Percentiles rank a stretch among this genome's conserved stretches.
phyloP scores from a whole-genome alignment of 352 stramenopile species.

The Thraustotheca clavata region DNA sequence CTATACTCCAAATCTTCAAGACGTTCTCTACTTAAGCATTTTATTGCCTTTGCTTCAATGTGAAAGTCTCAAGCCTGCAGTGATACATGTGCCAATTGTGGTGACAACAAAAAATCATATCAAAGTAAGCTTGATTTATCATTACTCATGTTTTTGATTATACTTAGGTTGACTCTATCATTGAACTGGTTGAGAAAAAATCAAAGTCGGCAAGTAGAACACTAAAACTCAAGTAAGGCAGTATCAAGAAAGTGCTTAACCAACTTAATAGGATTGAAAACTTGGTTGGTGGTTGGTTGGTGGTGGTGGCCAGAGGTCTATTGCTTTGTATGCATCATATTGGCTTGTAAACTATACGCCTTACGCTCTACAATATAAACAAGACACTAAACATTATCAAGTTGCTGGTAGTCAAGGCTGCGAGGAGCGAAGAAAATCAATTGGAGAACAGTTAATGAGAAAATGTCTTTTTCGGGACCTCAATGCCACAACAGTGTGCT shows the following conservation, averaged over 20 bases:
- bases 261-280: slow-evolving; percentile 10
- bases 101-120: neutral
- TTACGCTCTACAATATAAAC: slow-evolving; percentile 11
- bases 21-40: slow-evolving; percentile 10
- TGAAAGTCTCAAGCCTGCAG: slow-evolving; percentile 4
- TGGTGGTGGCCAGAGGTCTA: neutral
- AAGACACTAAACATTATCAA: slow-evolving; percentile 17
- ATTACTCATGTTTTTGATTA: neutral
- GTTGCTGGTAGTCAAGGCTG: neutral
- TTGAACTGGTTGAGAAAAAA: slow-evolving; percentile 4
- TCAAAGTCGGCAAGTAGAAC: neutral
- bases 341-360: slow-evolving; percentile 20
- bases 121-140: neutral
- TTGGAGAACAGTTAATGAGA: slow-evolving; percentile 6
- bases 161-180: neutral
- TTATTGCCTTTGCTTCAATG: slow-evolving; percentile 10
- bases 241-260: neutral
- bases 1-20: slow-evolving; percentile 4
- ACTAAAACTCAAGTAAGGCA: slow-evolving; percentile 14
- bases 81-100: slow-evolving; percentile 3
- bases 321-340: slow-evolving; percentile 7
- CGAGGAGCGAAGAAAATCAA: neutral
- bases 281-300: slow-evolving; percentile 6
- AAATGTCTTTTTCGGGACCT: neutral
- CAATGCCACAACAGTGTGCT: neutral